phyloP scores from a whole-genome alignment of 2,329 filamentous ascomycete genomes.

The Aureobasidium sp. region DNA sequence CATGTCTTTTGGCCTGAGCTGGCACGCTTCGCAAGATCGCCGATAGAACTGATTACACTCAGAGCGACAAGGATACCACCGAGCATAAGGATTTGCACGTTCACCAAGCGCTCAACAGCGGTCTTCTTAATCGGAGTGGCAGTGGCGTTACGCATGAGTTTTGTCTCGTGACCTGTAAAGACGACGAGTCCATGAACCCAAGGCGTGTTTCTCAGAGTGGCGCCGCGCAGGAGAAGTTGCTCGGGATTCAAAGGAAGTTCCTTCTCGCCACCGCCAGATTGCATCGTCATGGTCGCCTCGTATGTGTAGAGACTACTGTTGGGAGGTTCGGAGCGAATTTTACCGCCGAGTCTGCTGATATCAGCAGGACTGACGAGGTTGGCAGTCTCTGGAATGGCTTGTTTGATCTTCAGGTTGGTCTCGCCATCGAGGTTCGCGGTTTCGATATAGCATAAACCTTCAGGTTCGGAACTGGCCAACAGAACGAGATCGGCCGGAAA shows the following conservation, averaged over 20 bases:
- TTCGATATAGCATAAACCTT: conserved; percentile 97
- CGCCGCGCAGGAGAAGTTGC: conserved; percentile 84
- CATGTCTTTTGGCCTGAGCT: conserved; percentile 52
- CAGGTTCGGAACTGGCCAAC: conserved; percentile 88
- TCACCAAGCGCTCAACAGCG: conserved; percentile 88
- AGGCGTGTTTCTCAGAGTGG: conserved; percentile 88
- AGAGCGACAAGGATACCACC: conserved; percentile 74
- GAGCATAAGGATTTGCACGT: conserved; percentile 84
- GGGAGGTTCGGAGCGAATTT: conserved; percentile 87
- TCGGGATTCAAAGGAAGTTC: conserved; percentile 84
- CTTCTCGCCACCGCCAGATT: conserved; percentile 83
- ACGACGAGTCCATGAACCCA: conserved; percentile 96
- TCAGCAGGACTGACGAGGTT: conserved; percentile 79
- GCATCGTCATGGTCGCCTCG: conserved; percentile 88
- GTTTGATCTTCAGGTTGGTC: conserved; percentile 98
- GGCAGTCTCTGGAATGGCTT: conserved; percentile 86
- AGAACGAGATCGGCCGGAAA: conserved; percentile 92
- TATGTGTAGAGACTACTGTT: conserved; percentile 99
- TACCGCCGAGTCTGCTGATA: conserved; percentile 74
- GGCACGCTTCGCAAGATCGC: conserved; percentile 72
- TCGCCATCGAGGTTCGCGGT: conserved; percentile 96
- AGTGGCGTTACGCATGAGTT: conserved; percentile 97
- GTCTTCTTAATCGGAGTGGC: conserved; percentile 96
- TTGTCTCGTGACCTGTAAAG: conserved; percentile 96
- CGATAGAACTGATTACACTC: conserved; percentile 82